Evolutionary conservation across 768 basidiomycete genomes (phyloP).

Genomic region (Cystofilobasidium bisporidii): DNA sequence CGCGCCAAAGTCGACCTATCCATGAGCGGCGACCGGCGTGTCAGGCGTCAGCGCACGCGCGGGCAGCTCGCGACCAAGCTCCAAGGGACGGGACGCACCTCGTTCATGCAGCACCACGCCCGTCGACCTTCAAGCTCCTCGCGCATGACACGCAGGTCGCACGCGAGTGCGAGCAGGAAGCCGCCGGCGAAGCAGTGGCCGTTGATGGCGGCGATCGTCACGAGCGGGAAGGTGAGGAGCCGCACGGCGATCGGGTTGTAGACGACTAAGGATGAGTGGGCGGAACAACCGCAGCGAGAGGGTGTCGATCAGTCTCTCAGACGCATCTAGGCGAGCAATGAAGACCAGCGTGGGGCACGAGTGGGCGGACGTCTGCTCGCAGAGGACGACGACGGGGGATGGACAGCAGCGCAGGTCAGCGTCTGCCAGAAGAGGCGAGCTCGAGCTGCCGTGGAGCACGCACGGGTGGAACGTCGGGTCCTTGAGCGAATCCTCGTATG

Average conservation of each 20-base stretch:
- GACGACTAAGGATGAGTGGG: not conserved
- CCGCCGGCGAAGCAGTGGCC: constrained; percentile 73
- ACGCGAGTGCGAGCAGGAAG: constrained; percentile 65
- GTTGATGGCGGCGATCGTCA: constrained; percentile 29
- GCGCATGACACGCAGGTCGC: constrained; percentile 84
- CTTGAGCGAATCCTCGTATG: constrained; percentile 37
- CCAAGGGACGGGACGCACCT: constrained; percentile 45
- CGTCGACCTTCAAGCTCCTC: constrained; percentile 49
- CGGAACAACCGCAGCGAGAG: no score
- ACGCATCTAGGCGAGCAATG: not conserved
- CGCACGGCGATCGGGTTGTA: constrained; percentile 28
- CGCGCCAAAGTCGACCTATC: constrained; percentile 63
- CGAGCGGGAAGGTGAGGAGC: constrained; percentile 31
- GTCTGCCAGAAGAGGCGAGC: not conserved
- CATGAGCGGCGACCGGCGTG: constrained; percentile 33
- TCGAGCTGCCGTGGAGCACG: constrained; percentile 24
- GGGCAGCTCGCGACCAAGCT: not conserved
- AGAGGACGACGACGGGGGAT: not conserved
- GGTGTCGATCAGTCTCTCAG: no score
- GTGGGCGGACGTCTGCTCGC: not conserved
- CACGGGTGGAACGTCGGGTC: constrained; percentile 39
- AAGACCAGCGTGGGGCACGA: not conserved
- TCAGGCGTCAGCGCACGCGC: not conserved
- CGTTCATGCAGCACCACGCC: constrained; percentile 89
- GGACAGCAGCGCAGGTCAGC: not conserved